These are phyloP conservation scores for Fusarium drepaniforme DNA, from an alignment of 2,329 filamentous ascomycete species.

Conservation along the genomic window DNA sequence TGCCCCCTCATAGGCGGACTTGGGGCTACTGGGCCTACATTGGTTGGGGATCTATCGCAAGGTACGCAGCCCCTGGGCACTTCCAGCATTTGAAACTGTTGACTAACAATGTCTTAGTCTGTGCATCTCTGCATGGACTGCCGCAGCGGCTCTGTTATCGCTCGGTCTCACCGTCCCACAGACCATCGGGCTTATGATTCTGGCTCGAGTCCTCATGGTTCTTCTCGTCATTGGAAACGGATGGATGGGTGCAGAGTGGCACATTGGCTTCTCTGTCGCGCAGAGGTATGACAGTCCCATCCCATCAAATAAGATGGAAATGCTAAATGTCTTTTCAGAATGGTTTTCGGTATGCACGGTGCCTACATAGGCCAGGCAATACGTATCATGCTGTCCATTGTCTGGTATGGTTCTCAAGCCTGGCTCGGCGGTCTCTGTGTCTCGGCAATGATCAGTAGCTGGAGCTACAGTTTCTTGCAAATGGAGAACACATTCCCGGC, in stretches of 20 bases:
- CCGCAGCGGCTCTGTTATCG: background rate
- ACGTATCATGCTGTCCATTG: background rate
- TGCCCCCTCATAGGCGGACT: background rate
- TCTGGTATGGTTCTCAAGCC: background rate
- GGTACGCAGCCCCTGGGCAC: background rate
- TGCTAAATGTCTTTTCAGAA: background rate
- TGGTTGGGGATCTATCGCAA: background rate
- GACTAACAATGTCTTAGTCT: background rate
- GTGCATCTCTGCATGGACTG: background rate
- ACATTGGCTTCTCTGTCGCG: background rate
- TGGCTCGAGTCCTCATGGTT: background rate
- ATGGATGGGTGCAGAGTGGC: background rate
- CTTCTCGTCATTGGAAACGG: background rate
- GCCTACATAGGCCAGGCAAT: background rate
- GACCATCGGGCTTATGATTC: background rate
- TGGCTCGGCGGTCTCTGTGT: background rate
- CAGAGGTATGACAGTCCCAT: background rate
- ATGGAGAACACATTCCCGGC: background rate
- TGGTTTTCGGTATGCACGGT: background rate
- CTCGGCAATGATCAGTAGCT: background rate
- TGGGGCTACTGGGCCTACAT: background rate
- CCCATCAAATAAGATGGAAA: background rate
- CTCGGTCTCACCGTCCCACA: background rate
- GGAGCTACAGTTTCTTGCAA: background rate
- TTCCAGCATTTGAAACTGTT: background rate